Conservation (phyloP, 108 stramenopile genomes). For the Stephanodiscus triporus region DNA sequence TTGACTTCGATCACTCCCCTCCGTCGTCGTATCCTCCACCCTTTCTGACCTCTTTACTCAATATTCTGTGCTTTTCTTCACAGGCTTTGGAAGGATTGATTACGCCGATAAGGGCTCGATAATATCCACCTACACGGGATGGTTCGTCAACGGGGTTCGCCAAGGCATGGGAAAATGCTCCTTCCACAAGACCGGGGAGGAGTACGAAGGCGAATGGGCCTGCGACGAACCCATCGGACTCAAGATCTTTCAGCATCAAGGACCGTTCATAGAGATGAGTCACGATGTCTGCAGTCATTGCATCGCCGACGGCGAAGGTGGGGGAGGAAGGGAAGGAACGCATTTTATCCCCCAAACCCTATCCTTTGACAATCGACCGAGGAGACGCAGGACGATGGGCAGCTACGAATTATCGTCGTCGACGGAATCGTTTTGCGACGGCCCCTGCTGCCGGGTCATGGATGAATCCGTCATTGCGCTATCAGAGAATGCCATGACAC, state of each 20-base stretch:
- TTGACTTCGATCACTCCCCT: not conserved
- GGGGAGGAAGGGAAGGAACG: not conserved
- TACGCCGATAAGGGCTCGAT: constrained; percentile 33
- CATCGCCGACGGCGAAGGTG: not conserved
- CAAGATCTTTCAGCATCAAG: constrained; percentile 37
- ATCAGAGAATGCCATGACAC: not conserved
- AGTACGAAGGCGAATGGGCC: constrained; percentile 41
- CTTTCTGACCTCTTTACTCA: not conserved
- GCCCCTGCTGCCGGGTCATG: constrained; percentile 11
- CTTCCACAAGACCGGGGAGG: constrained; percentile 35
- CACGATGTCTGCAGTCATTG: too few relatives aligned
- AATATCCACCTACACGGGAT: constrained; percentile 32
- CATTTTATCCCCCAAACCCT: not conserved
- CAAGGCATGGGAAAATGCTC: constrained; percentile 40
- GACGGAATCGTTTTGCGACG: constrained; percentile 2
- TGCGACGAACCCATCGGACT: constrained; percentile 43
- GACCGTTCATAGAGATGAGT: constrained; percentile 10
- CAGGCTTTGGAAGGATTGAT: constrained; percentile 42
- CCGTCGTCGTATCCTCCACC: not conserved
- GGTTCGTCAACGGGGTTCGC: constrained; percentile 42
- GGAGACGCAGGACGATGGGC: not conserved
- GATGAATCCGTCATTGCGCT: constrained; percentile 18
- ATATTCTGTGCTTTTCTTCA: not conserved
- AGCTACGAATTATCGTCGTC: not conserved
- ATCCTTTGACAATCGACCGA: not conserved